Base-by-base conservation (phyloP, 148 eudicot genomes). In the Oxyria digyna region DNA sequence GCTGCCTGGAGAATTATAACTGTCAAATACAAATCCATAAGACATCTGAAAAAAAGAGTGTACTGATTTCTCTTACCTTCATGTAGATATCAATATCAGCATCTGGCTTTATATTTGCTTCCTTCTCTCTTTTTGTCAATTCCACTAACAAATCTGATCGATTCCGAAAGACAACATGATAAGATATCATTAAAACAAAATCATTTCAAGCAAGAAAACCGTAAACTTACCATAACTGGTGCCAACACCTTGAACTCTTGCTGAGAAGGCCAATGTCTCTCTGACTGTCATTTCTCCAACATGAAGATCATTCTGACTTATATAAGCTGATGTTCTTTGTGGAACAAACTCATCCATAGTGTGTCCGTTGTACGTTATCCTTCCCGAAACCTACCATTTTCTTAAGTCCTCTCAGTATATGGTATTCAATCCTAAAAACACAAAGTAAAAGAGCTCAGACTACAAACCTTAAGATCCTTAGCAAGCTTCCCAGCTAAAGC, bases 91-190 rank as follows among this genome's bases (percentile, higher is more conserved):
- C 89, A 66, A 83, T 79, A 67, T 83, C 87, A 69, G 79, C 73
- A 75, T 85, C 89, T n/a, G 89, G 89, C 82, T 83, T 85, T 38
- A 83, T 83, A 70, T 85, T 85, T 63, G 89, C 89, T 33, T 73
- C 81, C 70, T 85, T 85, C 71, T 85, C 89, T 75, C 89, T 77
- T 77, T 85, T 75, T 43, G 85, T 74, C 78, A 85, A 69, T 66
- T 85, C 89, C 33, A 82, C 78, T 69, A 85, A 48, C 86, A 80
- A 82, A 76, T 82, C 89, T 85, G 77, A 26, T 59, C 29, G 20
- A 63, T 63, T 14, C 67, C 67, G 33, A 21, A 63, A 41, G 1
- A 20, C 42, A 37, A 63, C 31, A 14, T 5, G 9, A 8, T 23
- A 8, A 38, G n/a, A n/a, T n/a, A n/a, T n/a, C n/a, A n/a, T n/a